Base-by-base conservation (phyloP, 2,329 filamentous ascomycete species). In the Xylariaceae sp. region DNA sequence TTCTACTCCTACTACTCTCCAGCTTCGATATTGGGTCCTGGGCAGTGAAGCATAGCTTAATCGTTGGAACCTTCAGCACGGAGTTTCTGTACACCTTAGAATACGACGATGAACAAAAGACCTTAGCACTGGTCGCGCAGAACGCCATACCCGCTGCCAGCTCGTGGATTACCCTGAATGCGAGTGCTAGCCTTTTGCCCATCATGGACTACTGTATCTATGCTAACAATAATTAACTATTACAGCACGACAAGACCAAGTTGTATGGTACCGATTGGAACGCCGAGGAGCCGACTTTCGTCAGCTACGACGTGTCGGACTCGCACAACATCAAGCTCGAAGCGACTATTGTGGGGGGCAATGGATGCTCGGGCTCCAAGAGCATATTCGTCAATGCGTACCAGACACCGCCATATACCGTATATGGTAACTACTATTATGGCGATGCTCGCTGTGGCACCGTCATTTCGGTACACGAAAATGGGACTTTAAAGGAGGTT, bases 401-500 rank as follows among this genome's bases (percentile, higher is more conserved):
- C 18, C 60, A 46, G 9, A 39, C 55, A 4, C 32, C 55, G 2
- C 66, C 68, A 1, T 66, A 68, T 43, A 48, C 59, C 6, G 67
- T 70, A 1, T 70, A 70, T 48, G 65, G 67, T 4, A 61, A 59
- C 23, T 66, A 63, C 30, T 68, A 66, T 49, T 65, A 66, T 37
- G 61, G 55, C 16, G 49, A 58, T 15, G 61, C 65, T 15, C 47
- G 56, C n/a, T 70, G 66, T 41, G 60, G 67, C 24, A 58, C 60
- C 8, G 63, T 68, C 9, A 75, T 79, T 58, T 75, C 74, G 2
- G 75, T 78, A 7, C 67, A 72, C 46, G 54, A 69, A 10, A 68
- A 70, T 40, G 77, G 77, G n/a, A 65, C 62, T 8, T 66, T 79
- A 6, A 67, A 69, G 2, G 46, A 66, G 37, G 73, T 77, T 26